Conservation (phyloP, 495 filamentous ascomycete species). For the Letharia lupina region DNA sequence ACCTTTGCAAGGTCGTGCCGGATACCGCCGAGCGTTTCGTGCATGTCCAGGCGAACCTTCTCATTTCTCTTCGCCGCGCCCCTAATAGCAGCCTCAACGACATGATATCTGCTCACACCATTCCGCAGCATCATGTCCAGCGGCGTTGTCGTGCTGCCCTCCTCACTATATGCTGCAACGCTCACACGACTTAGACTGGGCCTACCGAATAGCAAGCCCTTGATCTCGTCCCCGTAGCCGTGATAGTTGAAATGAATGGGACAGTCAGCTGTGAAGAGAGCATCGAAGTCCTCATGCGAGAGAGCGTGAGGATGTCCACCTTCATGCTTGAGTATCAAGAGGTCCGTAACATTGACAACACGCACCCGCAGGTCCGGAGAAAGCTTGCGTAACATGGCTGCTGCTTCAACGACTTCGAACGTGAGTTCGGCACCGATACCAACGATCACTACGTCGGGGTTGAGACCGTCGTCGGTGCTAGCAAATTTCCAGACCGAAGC, state of each 20-base stretch:
- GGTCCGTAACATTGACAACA: constrained; percentile 66
- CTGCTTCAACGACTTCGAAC: constrained; percentile 61
- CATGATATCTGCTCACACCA: constrained; percentile 52
- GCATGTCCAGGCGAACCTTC: constrained; percentile 40
- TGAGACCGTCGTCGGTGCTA: constrained; percentile 46
- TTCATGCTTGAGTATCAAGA: constrained; percentile 57
- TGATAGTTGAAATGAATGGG: constrained; percentile 66
- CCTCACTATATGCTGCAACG: constrained; percentile 59
- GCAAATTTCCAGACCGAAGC: constrained; percentile 61
- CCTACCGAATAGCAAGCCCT: constrained; percentile 57
- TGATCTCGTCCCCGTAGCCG: constrained; percentile 55
- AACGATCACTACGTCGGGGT: constrained; percentile 61
- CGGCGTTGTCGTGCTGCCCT: constrained; percentile 64
- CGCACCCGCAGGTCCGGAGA: constrained; percentile 50
- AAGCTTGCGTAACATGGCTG: constrained; percentile 46
- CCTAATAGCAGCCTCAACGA: constrained; percentile 49
- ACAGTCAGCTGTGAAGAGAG: constrained; percentile 53
- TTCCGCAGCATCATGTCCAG: constrained; percentile 72
- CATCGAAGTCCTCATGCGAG: constrained; percentile 31
- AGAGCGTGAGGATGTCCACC: constrained; percentile 53
- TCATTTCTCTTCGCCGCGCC: constrained; percentile 44
- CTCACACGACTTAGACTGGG: constrained; percentile 41
- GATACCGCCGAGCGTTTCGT: constrained; percentile 41
- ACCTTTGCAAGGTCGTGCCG: constrained; percentile 42
- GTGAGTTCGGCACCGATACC: constrained; percentile 65